Evolutionary conservation across 2,329 filamentous ascomycete species (phyloP).

Genomic region (Neurospora sp.): DNA sequence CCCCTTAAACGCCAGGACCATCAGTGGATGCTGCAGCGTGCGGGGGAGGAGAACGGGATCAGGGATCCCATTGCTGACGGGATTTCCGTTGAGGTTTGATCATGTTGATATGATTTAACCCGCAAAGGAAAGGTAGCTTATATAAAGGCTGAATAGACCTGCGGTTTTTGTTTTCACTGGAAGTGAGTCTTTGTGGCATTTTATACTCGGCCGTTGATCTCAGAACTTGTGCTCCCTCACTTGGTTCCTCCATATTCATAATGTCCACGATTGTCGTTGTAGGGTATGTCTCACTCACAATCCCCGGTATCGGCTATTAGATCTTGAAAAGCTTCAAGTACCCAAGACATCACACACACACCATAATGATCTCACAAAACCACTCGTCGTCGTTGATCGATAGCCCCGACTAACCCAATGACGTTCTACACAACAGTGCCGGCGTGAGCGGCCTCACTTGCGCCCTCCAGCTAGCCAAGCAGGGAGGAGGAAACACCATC

Average conservation of each 20-base stretch:
- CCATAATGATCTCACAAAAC: not conserved
- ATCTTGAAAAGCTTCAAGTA: not conserved
- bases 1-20: not conserved
- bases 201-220: not conserved
- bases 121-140: not conserved
- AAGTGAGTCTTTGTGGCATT: not conserved
- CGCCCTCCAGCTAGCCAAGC: slow-evolving; percentile 37
- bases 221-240: not conserved
- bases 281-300: slow-evolving; percentile 20
- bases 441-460: slow-evolving; percentile 43
- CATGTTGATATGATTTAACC: not conserved
- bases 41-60: not conserved
- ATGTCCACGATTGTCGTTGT: slow-evolving; percentile 29
- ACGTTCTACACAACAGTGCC: slow-evolving; percentile 23
- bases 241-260: slow-evolving; percentile 1
- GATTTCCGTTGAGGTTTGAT: not conserved
- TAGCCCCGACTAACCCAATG: not conserved
- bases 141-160: not conserved
- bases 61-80: not conserved
- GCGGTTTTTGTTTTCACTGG: not conserved
- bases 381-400: not conserved
- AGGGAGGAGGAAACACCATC: slow-evolving; percentile 27
- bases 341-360: not conserved
- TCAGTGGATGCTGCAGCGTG: not conserved
- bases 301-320: slow-evolving; percentile 1